Conservation (phyloP, 2,329 filamentous ascomycete species). For the Zalaria sp. region DNA sequence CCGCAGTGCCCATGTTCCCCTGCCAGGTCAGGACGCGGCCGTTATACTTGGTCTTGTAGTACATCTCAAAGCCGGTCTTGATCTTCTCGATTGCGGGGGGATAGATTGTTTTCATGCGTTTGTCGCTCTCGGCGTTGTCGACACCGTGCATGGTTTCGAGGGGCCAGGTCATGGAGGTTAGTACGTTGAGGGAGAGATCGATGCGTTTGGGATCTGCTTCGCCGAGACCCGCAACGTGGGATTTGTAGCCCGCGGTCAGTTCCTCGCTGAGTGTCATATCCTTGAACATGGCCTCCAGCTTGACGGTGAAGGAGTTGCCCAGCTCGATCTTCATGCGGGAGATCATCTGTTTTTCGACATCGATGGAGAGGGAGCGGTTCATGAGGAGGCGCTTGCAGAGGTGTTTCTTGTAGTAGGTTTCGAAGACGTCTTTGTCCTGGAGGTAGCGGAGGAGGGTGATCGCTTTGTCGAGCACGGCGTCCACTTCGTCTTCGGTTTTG, state of each 20-base stretch:
- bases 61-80: conserved; percentile 75
- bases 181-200: conserved; percentile 70
- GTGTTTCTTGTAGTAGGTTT: conserved; percentile 97
- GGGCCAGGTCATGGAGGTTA: conserved; percentile 93
- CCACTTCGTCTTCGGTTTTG: conserved; percentile 80
- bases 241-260: conserved; percentile 62
- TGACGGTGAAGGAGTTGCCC: conserved; percentile 83
- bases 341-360: conserved; percentile 92
- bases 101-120: conserved; percentile 49
- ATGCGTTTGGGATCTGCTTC: conserved; percentile 47
- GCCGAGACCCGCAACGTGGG: conserved; percentile 47
- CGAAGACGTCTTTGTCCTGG: conserved; percentile 84
- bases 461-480: conserved; percentile 73
- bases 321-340: conserved; percentile 94
- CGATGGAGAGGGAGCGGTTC: conserved; percentile 77
- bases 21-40: conserved; percentile 83
- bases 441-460: conserved; percentile 80
- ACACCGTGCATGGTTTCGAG: conserved; percentile 64
- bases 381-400: conserved; percentile 75
- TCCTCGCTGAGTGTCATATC: conserved; percentile 85
- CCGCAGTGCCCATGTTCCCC: conserved; percentile 63
- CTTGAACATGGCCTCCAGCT: conserved; percentile 95
- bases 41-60: conserved; percentile 75
- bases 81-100: conserved; percentile 60
- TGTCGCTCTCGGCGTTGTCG: conserved; percentile 31